Evolutionary conservation across 768 basidiomycete genomes (phyloP), one percentile per base, ranked within the genome.

Genomic region (Russula sp.): DNA sequence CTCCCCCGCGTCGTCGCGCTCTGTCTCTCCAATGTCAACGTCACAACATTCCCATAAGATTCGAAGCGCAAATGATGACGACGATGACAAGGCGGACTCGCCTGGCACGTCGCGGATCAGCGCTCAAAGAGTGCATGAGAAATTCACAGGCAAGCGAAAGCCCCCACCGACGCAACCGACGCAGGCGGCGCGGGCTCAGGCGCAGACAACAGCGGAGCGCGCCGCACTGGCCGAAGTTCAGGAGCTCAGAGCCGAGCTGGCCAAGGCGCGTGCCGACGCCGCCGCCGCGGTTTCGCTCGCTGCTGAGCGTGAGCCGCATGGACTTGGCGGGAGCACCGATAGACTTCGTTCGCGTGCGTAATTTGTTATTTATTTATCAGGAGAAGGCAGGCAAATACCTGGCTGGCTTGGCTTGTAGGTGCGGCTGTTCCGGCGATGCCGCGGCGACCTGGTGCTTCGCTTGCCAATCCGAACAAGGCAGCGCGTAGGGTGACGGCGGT

Each of bases 391-490:
- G n/a, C n/a, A n/a, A n/a, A n/a, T 3, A 29, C 25, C 3, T 29
- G 25, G 25, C 25, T 29, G 25, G 25, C 25, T 29, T 29, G n/a
- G n/a, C n/a, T 29, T n/a, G 22, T 32, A 63, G 61, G 61, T 29
- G 25, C 45, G 5, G 57, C 39, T 22, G 57, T 53, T 2, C 57
- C 57, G 1, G 51, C 46, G 22, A 14, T 58, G 29, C 51, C 43
- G 20, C 50, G 61, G 5, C 16, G 61, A 9, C 61, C 56, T 8
- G 61, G 61, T 13, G 61, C 61, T n/a, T 63, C 61, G 2, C 51
- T 63, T 41, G 56, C 56, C 16, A 63, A 63, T 29, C 61, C 61
- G 9, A 63, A 58, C 22, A 63, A 63, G 56, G 61, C 45, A 34
- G 61, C 61, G 3, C 61, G 61, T 32, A 46, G 56, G 39, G 56